These are phyloP conservation scores for Citrus glauca DNA, from an alignment of 345 rosid species.

Conservation along the genomic window DNA sequence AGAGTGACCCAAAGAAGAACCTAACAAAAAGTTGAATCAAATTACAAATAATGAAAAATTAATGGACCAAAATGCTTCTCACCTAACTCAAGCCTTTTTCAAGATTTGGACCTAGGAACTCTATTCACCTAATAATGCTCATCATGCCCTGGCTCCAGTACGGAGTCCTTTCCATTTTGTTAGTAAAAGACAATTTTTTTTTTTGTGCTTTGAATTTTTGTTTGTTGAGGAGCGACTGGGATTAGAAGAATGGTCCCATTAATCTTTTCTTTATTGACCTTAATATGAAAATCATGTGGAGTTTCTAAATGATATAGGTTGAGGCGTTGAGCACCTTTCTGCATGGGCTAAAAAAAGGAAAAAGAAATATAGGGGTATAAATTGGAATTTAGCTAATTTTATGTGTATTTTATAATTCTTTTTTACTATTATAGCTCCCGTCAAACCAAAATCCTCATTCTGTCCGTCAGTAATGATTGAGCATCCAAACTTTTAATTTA, in stretches of 20 bases:
- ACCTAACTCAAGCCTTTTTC: conserved; percentile 22
- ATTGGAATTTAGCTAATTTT: no score
- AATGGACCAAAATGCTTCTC: conserved; percentile 12
- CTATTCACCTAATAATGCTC: not conserved
- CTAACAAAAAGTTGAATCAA: not conserved
- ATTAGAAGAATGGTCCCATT: not conserved
- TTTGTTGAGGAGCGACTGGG: not conserved
- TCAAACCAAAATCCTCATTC: no score
- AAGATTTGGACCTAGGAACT: not conserved
- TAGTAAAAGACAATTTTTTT: not conserved
- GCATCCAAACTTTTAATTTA: not conserved
- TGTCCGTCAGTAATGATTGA: no score
- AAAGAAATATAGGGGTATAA: not conserved
- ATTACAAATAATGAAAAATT: not conserved
- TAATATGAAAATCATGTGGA: no score
- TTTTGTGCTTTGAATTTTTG: not conserved
- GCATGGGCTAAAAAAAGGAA: not conserved
- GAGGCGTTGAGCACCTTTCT: no score
- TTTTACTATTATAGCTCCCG: no score
- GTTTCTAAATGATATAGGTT: no score
- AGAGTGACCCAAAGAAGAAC: not conserved
- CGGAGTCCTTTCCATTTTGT: no score
- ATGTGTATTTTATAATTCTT: no score
- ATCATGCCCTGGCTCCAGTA: not conserved
- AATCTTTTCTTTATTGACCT: not conserved